Conservation (phyloP, 495 filamentous ascomycete genomes). For the Penicillium silybi region DNA sequence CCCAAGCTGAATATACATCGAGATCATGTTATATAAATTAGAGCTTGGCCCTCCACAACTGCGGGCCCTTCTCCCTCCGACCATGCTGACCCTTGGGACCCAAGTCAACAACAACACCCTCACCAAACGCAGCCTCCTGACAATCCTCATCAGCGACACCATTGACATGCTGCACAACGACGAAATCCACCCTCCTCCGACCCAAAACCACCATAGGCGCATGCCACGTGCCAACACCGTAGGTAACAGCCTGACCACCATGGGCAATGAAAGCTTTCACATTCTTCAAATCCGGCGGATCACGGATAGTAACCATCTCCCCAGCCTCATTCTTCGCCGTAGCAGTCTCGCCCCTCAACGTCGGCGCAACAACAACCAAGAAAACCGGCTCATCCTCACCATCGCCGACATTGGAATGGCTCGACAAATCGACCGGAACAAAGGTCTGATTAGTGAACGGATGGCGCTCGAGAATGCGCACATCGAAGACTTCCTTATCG, state of each 20-base stretch:
- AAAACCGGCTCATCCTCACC: slow-evolving; percentile 45
- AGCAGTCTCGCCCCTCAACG: slow-evolving; percentile 33
- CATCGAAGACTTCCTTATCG: slow-evolving; percentile 51
- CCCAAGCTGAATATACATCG: background rate
- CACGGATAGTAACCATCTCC: slow-evolving; percentile 36
- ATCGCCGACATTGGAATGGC: slow-evolving; percentile 25
- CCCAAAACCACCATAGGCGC: slow-evolving; percentile 94
- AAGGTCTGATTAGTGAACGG: slow-evolving; percentile 94
- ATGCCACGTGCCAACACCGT: slow-evolving; percentile 92
- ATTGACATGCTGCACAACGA: slow-evolving; percentile 86
- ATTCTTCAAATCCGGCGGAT: slow-evolving; percentile 69
- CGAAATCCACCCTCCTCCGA: slow-evolving; percentile 64
- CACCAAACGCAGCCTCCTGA: slow-evolving; percentile 67
- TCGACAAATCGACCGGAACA: slow-evolving; percentile 64
- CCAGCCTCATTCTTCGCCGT: slow-evolving; percentile 32
- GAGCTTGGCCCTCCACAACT: slow-evolving; percentile 26
- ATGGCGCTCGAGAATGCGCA: slow-evolving; percentile 83
- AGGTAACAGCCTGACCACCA: slow-evolving; percentile 84
- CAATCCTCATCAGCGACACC: slow-evolving; percentile 83
- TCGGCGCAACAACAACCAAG: slow-evolving; percentile 91
- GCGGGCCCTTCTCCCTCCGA: slow-evolving; percentile 31
- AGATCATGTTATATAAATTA: background rate
- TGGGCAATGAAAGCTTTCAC: slow-evolving; percentile 74
- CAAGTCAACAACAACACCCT: slow-evolving; percentile 35
- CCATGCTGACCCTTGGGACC: slow-evolving; percentile 21